phyloP scores from a whole-genome alignment of 2,329 filamentous ascomycete genomes.

The Talaromyces amestolkiae region DNA sequence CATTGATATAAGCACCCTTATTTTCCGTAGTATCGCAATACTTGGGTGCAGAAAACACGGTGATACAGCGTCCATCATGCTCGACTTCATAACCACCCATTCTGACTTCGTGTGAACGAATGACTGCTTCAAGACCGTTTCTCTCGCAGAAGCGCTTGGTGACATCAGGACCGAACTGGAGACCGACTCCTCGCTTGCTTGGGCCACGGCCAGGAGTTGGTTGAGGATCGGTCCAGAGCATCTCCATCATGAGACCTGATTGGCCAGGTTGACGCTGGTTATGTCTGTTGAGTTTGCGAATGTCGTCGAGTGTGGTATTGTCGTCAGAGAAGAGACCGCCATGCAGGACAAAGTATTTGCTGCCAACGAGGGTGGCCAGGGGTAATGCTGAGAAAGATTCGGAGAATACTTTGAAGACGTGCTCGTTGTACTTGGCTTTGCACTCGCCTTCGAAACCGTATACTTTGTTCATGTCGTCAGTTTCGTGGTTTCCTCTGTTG shows the following conservation, averaged over 20 bases:
- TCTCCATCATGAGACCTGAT: conserved; percentile 98
- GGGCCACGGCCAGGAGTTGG: conserved; percentile 79
- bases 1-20: conserved; percentile 97
- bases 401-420: conserved; percentile 94
- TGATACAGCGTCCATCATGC: conserved; percentile 93
- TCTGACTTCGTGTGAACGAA: conserved; percentile 93
- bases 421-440: conserved; percentile 96
- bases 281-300: conserved; percentile 87
- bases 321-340: conserved; percentile 94
- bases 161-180: conserved; percentile 95
- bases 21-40: conserved; percentile 99
- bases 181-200: conserved; percentile 92
- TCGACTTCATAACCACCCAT: conserved; percentile 99
- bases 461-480: conserved; percentile 97
- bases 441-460: conserved; percentile 99
- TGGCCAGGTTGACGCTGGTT: conserved; percentile 91
- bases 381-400: conserved; percentile 95
- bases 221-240: conserved; percentile 99
- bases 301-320: conserved; percentile 85
- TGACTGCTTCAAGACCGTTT: conserved; percentile 91
- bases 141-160: conserved; percentile 96
- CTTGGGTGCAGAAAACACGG: conserved; percentile 94
- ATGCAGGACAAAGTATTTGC: conserved; percentile 88
- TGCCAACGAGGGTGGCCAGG: conserved; percentile 84
- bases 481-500: conserved; percentile 98